Evolutionary conservation across 2,329 filamentous ascomycete species (phyloP).

Genomic region (Apiospora aurea): DNA sequence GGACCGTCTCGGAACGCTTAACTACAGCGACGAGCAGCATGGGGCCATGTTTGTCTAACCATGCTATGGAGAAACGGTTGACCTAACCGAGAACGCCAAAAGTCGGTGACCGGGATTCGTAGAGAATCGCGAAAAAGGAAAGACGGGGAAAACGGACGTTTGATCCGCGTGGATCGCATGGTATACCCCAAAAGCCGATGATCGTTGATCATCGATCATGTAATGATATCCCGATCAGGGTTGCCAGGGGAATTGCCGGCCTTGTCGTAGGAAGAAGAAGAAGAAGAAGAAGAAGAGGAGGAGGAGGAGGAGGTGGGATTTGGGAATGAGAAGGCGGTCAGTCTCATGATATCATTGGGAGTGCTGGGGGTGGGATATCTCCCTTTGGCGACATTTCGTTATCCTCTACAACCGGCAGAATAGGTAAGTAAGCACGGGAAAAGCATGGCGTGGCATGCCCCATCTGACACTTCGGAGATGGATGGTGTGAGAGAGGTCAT

Average conservation of each 20-base stretch:
- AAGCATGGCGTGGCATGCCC: neutral
- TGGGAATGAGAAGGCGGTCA: neutral
- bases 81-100: neutral
- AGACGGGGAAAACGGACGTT: neutral
- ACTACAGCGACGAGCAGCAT: neutral
- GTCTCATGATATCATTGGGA: constrained; percentile 8
- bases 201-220: neutral
- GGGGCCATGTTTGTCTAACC: neutral
- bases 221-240: neutral
- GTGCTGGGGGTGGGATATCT: constrained; percentile 5
- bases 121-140: neutral
- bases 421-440: neutral
- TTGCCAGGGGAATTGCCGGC: neutral
- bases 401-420: neutral
- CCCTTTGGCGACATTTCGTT: constrained; percentile 8
- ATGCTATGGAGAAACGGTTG: neutral
- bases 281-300: neutral
- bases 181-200: neutral
- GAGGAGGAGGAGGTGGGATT: no score
- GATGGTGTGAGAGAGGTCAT: constrained; percentile 13
- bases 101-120: neutral
- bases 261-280: neutral
- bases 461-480: neutral
- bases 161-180: constrained; percentile 1
- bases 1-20: neutral